These are phyloP conservation scores for Nannizziopsis arthrosporioides DNA, from an alignment of 2,329 filamentous ascomycete species.

Conservation along the genomic window DNA sequence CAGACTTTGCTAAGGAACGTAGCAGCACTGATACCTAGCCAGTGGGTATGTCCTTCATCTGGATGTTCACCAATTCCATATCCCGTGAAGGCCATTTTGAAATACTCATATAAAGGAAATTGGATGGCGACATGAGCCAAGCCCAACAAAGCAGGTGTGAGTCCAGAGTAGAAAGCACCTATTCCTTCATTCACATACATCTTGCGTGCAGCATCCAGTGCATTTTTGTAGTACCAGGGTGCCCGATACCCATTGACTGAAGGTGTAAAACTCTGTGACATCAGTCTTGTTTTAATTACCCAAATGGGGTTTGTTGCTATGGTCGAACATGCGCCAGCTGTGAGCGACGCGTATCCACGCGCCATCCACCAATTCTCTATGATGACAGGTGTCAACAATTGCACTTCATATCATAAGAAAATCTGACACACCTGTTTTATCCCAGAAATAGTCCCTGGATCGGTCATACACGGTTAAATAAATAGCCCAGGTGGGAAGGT, in stretches of 20 bases:
- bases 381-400: constrained; percentile 15
- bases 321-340: constrained; percentile 85
- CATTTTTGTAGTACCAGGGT: constrained; percentile 79
- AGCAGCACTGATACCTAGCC: constrained; percentile 71
- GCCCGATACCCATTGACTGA: constrained; percentile 39
- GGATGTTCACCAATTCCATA: constrained; percentile 68
- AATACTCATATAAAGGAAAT: constrained; percentile 87
- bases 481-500: constrained; percentile 94
- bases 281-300: constrained; percentile 97
- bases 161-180: constrained; percentile 83
- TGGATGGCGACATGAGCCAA: constrained; percentile 93
- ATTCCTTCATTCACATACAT: constrained; percentile 91
- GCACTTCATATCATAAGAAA: neutral
- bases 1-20: constrained; percentile 90
- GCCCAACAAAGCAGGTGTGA: constrained; percentile 82
- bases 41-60: constrained; percentile 54
- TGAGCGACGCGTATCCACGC: constrained; percentile 79
- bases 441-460: constrained; percentile 61
- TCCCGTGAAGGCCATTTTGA: constrained; percentile 84
- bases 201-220: constrained; percentile 81
- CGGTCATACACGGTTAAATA: constrained; percentile 96
- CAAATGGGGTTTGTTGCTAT: constrained; percentile 95
- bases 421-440: constrained; percentile 47
- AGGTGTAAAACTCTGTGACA: constrained; percentile 61
- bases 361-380: constrained; percentile 64